phyloP scores from a whole-genome alignment of 1,284 basidiomycete species.

The Malassezia yamatoensis region DNA sequence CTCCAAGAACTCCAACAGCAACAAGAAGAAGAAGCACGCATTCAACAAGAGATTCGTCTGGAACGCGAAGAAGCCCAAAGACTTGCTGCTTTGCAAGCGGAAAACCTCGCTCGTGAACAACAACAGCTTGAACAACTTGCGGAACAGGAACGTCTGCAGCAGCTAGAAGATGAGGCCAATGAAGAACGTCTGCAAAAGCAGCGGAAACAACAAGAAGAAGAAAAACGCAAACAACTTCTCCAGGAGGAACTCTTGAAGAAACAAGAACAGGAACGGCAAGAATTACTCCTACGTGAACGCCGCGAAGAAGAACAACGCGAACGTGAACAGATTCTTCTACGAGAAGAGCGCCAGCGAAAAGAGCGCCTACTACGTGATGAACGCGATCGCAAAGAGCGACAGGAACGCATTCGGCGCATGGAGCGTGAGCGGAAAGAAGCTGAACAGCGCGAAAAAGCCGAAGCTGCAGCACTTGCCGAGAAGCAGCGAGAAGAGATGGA shows the following conservation, averaged over 20 bases:
- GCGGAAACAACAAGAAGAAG: conserved; percentile 4
- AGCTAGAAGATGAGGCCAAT: neutral
- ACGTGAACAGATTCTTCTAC: conserved; percentile 17
- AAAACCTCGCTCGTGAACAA: neutral
- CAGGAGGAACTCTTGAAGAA: conserved; percentile 6
- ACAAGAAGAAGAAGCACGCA: no score
- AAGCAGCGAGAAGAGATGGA: conserved; percentile 3
- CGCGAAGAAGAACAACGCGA: conserved; percentile 22
- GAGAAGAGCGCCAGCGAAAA: conserved; percentile 13
- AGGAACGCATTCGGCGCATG: neutral
- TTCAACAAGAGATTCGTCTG: no score
- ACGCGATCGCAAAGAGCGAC: conserved; percentile 4
- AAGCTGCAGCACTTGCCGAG: neutral
- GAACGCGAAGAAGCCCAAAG: no score
- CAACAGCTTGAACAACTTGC: neutral
- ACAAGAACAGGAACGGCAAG: conserved; percentile 17
- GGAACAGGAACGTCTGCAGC: neutral
- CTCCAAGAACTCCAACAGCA: no score
- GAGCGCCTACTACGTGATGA: conserved; percentile 20
- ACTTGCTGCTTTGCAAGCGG: neutral
- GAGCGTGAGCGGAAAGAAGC: conserved; percentile 5
- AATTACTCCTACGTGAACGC: conserved; percentile 7
- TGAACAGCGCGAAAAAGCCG: neutral
- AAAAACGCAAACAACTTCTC: conserved; percentile 20
- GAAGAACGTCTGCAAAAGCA: neutral